Conservation (phyloP, 2,329 filamentous ascomycete genomes). For the Pseudogymnoascus sp. region DNA sequence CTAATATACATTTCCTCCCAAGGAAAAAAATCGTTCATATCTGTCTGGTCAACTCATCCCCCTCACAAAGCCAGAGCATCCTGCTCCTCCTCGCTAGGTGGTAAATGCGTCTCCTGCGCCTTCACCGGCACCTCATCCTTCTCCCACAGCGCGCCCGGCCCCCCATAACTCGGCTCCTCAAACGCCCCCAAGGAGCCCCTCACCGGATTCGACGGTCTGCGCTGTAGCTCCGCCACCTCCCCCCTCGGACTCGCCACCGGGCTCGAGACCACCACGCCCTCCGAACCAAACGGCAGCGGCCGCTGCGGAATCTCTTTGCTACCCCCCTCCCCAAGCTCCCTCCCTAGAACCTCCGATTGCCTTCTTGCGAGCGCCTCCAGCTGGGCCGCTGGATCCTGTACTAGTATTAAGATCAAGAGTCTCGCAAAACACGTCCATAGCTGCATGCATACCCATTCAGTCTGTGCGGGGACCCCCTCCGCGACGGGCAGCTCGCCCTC, state of each 20-base stretch:
- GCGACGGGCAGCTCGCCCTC: constrained; percentile 60
- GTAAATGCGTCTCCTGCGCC: constrained; percentile 29
- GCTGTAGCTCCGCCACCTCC: not conserved
- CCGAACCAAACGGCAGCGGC: constrained; percentile 45
- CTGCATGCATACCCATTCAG: constrained; percentile 83
- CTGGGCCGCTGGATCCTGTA: constrained; percentile 60
- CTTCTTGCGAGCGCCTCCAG: constrained; percentile 61
- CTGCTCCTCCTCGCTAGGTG: constrained; percentile 25
- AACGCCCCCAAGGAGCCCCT: not conserved
- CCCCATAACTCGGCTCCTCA: constrained; percentile 1
- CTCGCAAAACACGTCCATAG: constrained; percentile 35
- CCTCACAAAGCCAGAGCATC: constrained; percentile 17
- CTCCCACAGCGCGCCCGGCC: constrained; percentile 36
- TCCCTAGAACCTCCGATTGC: constrained; percentile 54
- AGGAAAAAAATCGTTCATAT: not conserved
- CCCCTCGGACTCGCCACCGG: constrained; percentile 19
- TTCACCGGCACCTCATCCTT: constrained; percentile 36
- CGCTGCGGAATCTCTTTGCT: constrained; percentile 38
- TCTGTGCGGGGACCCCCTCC: constrained; percentile 75
- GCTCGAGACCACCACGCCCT: constrained; percentile 35
- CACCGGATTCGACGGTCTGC: not conserved
- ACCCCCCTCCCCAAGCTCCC: constrained; percentile 38
- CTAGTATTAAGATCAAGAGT: constrained; percentile 34
- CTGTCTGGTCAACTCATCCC: not conserved
- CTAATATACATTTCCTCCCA: not conserved